Conservation (phyloP, 768 basidiomycete species). For the Rhizopogon vinicolor region DNA sequence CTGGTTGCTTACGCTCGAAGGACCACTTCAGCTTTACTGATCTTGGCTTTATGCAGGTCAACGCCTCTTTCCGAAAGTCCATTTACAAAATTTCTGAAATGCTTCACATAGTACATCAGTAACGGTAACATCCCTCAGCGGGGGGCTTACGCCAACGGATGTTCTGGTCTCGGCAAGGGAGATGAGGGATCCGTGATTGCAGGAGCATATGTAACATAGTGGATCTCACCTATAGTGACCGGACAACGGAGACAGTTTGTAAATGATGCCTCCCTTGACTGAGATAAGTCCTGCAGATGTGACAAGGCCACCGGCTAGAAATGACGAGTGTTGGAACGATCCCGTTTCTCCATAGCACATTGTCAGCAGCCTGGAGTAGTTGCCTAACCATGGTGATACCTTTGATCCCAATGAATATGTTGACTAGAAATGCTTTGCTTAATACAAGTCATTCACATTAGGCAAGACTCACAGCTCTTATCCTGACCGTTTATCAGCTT, state of each 20-base stretch:
- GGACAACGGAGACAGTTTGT: constrained; percentile 57
- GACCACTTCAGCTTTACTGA: constrained; percentile 56
- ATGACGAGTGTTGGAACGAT: constrained; percentile 63
- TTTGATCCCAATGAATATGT: constrained; percentile 68
- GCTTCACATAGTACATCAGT: constrained; percentile 29
- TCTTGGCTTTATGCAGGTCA: constrained; percentile 54
- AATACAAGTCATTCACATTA: not conserved
- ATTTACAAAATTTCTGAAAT: constrained; percentile 54
- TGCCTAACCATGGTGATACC: constrained; percentile 18
- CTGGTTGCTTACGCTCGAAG: constrained; percentile 45
- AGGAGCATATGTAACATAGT: not conserved
- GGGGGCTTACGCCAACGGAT: constrained; percentile 42
- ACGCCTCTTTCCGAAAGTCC: constrained; percentile 48
- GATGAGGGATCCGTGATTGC: not conserved
- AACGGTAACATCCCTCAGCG: not conserved
- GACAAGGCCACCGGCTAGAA: constrained; percentile 52
- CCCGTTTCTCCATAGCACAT: constrained; percentile 37
- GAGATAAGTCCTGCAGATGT: constrained; percentile 64
- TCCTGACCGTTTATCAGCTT: constrained; percentile 31
- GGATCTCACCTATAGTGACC: constrained; percentile 54
- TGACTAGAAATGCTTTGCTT: constrained; percentile 31
- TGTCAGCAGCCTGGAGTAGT: not conserved
- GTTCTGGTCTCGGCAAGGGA: constrained; percentile 30
- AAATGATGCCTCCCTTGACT: constrained; percentile 56
- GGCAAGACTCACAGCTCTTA: constrained; percentile 40